phyloP scores from a whole-genome alignment of 257 asterid genomes.

The Paraleonurus japonicus region DNA sequence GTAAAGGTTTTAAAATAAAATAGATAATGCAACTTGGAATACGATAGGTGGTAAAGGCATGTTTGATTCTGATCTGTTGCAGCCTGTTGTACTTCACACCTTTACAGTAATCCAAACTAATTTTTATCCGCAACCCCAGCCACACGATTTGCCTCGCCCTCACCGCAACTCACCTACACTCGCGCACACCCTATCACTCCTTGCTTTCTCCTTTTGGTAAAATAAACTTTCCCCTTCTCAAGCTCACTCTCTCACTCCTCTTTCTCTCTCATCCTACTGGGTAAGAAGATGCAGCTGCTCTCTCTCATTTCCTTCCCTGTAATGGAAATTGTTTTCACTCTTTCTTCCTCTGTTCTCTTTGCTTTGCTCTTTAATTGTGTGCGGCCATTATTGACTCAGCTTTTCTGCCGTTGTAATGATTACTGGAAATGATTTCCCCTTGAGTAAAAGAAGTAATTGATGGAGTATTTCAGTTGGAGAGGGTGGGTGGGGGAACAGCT shows the following conservation, averaged over 20 bases:
- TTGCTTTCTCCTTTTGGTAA: conserved; percentile 45
- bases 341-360: background rate
- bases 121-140: background rate
- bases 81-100: background rate
- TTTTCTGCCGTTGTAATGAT: conserved; percentile 29
- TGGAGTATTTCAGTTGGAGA: background rate
- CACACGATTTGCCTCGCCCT: background rate
- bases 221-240: conserved; percentile 24
- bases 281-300: conserved; percentile 21
- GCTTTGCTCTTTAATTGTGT: conserved; percentile 15
- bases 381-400: background rate
- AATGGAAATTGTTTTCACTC: background rate
- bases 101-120: background rate
- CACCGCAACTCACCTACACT: background rate
- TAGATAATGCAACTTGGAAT: background rate
- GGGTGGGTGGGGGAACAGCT: background rate
- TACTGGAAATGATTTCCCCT: conserved; percentile 10
- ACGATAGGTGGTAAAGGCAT: background rate
- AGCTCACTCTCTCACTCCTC: conserved; percentile 10
- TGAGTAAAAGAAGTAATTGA: conserved; percentile 6
- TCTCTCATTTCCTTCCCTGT: conserved; percentile 19
- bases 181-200: background rate
- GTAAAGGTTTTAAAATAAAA: too few relatives aligned
- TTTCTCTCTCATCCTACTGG: conserved; percentile 3
- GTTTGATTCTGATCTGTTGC: background rate